These are phyloP conservation scores for Grifola frondosa DNA, from an alignment of 1,284 basidiomycete species.

Conservation along the genomic window DNA sequence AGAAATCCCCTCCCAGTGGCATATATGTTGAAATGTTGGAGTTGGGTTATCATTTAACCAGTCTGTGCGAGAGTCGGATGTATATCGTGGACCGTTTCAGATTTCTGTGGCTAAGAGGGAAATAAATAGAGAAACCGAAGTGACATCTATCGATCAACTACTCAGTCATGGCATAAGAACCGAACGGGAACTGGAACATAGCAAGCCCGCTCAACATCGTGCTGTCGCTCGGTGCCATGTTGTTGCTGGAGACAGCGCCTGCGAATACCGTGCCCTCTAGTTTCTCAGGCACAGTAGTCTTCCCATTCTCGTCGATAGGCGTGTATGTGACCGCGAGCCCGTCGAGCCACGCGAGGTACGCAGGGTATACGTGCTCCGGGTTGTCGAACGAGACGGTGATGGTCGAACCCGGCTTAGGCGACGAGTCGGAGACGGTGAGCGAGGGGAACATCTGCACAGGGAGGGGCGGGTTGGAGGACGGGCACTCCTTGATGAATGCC, in stretches of 20 bases:
- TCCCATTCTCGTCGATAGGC: constrained; percentile 30
- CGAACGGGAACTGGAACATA: constrained; percentile 30
- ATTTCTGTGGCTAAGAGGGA: too few relatives aligned
- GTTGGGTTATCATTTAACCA: too few relatives aligned
- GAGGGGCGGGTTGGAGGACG: constrained; percentile 36
- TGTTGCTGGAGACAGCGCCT: constrained; percentile 27
- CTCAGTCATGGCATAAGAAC: constrained; percentile 12
- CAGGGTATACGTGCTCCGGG: constrained; percentile 17
- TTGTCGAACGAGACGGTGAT: constrained; percentile 27
- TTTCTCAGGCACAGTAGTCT: constrained; percentile 30
- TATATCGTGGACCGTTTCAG: too few relatives aligned
- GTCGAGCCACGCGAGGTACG: constrained; percentile 40
- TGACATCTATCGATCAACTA: too few relatives aligned
- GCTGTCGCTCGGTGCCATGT: constrained; percentile 24
- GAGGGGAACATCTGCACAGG: constrained; percentile 41
- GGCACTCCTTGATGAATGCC: constrained; percentile 48
- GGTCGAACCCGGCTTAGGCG: constrained; percentile 24
- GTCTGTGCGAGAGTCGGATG: too few relatives aligned
- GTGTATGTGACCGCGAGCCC: constrained; percentile 37
- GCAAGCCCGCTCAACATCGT: constrained; percentile 31
- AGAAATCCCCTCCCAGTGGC: too few relatives aligned
- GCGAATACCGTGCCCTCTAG: constrained; percentile 35
- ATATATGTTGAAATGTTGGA: too few relatives aligned
- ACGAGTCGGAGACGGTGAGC: constrained; percentile 28
- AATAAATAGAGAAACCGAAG: too few relatives aligned